Conservation (phyloP, 192 early-diverging fungal genomes). For the Backusella macrospora region DNA sequence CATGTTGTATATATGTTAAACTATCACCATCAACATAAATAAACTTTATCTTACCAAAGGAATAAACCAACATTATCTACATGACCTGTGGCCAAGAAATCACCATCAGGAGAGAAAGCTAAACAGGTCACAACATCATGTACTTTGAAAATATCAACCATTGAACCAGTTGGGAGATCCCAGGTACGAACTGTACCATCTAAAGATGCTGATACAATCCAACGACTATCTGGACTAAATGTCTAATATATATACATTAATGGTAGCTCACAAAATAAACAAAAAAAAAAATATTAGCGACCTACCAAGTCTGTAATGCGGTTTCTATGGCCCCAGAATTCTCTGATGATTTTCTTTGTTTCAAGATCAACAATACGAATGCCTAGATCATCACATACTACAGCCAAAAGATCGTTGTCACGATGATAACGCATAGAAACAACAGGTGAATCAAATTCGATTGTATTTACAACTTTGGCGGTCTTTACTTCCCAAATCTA, state of each 20-base stretch:
- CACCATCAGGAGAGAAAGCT: slow-evolving; percentile 88
- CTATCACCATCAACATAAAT: background rate
- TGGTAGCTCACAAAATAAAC: background rate
- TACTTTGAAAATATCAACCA: slow-evolving; percentile 85
- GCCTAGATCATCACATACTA: slow-evolving; percentile 82
- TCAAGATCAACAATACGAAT: slow-evolving; percentile 90
- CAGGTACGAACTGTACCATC: slow-evolving; percentile 93
- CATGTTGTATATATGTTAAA: background rate
- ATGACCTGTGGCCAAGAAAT: slow-evolving; percentile 91
- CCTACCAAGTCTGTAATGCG: slow-evolving; percentile 86
- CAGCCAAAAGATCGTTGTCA: slow-evolving; percentile 80
- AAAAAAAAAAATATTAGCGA: slow-evolving; percentile 14
- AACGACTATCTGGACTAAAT: slow-evolving; percentile 91
- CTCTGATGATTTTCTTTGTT: slow-evolving; percentile 79
- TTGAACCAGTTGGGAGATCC: slow-evolving; percentile 91
- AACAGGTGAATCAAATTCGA: slow-evolving; percentile 69
- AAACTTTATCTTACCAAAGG: slow-evolving; percentile 65
- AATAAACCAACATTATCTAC: slow-evolving; percentile 91
- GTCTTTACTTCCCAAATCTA: slow-evolving; percentile 86
- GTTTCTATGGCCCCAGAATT: slow-evolving; percentile 86
- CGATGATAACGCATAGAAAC: slow-evolving; percentile 62
- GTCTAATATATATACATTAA: slow-evolving; percentile 46
- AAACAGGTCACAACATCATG: slow-evolving; percentile 80
- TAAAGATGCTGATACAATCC: slow-evolving; percentile 81
- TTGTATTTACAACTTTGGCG: slow-evolving; percentile 59